These are phyloP conservation scores for Entomortierella parvispora DNA, from an alignment of 192 early-diverging fungal genomes.

Conservation along the genomic window DNA sequence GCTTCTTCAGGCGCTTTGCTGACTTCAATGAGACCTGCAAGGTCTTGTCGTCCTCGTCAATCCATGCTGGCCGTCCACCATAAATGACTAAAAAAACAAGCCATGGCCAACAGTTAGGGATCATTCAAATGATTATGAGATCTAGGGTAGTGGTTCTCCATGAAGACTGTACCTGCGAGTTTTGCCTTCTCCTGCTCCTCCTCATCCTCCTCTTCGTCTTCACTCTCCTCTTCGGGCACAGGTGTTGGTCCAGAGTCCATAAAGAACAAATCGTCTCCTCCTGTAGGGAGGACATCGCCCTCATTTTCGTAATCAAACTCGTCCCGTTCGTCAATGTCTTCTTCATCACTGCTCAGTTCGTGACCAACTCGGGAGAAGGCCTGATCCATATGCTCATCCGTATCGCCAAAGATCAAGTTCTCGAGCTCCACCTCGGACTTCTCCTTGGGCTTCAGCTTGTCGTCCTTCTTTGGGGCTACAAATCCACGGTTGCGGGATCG, in stretches of 20 bases:
- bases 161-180: constrained; percentile 12
- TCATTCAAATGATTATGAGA: too few relatives aligned
- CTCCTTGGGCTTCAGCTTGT: constrained; percentile 61
- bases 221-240: constrained; percentile 6
- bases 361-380: constrained; percentile 45
- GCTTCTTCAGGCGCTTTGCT: constrained; percentile 76
- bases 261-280: constrained; percentile 46
- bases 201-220: constrained; percentile 27
- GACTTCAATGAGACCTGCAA: constrained; percentile 76
- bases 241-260: constrained; percentile 45
- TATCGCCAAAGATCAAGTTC: constrained; percentile 79
- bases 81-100: constrained; percentile 20
- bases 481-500: constrained; percentile 9
- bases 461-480: background rate
- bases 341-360: constrained; percentile 51
- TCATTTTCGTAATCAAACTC: constrained; percentile 34
- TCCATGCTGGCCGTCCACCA: constrained; percentile 71
- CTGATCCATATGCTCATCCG: constrained; percentile 46
- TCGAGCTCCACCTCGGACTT: constrained; percentile 79
- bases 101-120: background rate
- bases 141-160: too few relatives aligned
- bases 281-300: constrained; percentile 12
- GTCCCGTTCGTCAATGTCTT: constrained; percentile 55
- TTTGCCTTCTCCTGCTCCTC: constrained; percentile 2
- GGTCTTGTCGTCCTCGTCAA: constrained; percentile 81